phyloP scores from a whole-genome alignment of 495 filamentous ascomycete genomes.

The Penicillium simplicissimum region DNA sequence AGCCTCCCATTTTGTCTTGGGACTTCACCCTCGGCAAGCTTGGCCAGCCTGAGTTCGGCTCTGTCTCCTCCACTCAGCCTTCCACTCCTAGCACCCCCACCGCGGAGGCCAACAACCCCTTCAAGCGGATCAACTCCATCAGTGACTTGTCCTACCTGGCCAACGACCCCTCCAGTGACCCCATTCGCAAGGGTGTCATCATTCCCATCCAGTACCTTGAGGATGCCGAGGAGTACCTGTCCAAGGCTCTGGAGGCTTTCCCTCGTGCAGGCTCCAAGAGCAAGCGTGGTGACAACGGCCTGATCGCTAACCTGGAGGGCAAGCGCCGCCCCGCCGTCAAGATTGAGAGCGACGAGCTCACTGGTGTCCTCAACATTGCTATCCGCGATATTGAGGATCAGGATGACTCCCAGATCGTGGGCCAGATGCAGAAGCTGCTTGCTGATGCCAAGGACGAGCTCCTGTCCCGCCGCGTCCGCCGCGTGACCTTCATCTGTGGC shows the following conservation, averaged over 20 bases:
- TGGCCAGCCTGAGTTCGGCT: slow-evolving; percentile 83
- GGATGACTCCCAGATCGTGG: slow-evolving; percentile 78
- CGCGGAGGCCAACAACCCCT: slow-evolving; percentile 57
- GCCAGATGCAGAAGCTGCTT: slow-evolving; percentile 71
- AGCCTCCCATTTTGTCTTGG: slow-evolving; percentile 86
- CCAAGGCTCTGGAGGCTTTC: slow-evolving; percentile 79
- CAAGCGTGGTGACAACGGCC: slow-evolving; percentile 45
- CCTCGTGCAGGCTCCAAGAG: slow-evolving; percentile 53
- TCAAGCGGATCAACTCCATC: slow-evolving; percentile 86
- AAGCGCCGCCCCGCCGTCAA: slow-evolving; percentile 63
- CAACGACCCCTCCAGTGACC: slow-evolving; percentile 65
- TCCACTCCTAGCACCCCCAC: slow-evolving; percentile 86
- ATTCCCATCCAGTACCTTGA: slow-evolving; percentile 91
- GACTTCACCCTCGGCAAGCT: slow-evolving; percentile 93
- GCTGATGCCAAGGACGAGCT: slow-evolving; percentile 84
- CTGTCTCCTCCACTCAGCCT: slow-evolving; percentile 70
- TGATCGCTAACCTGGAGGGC: slow-evolving; percentile 72
- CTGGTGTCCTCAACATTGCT: slow-evolving; percentile 88
- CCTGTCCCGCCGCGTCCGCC: slow-evolving; percentile 74
- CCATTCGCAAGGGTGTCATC: slow-evolving; percentile 89
- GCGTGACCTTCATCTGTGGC: slow-evolving; percentile 94
- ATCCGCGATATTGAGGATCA: slow-evolving; percentile 85
- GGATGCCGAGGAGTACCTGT: slow-evolving; percentile 83
- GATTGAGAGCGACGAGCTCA: slow-evolving; percentile 68
- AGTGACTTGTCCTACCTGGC: slow-evolving; percentile 92